These are phyloP conservation scores for Artemisia argyi DNA, from an alignment of 129 eudicot species.

Conservation along the genomic window DNA sequence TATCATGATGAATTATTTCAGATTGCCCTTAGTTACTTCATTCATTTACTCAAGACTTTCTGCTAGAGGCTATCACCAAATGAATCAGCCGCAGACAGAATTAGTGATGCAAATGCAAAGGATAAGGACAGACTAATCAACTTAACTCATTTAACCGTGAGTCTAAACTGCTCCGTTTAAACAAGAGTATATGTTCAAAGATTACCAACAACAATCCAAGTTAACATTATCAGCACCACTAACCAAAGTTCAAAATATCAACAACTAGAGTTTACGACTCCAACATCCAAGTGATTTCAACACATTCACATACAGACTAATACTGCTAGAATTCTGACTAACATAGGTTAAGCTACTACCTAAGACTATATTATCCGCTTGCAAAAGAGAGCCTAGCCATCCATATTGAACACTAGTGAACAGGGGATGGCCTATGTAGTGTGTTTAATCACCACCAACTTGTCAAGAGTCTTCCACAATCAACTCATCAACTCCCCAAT, in stretches of 20 bases:
- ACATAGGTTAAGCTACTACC: not conserved
- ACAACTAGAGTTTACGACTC: conserved; percentile 10
- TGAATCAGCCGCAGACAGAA: too few species aligned
- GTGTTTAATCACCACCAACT: conserved; percentile 46
- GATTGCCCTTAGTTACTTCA: too few species aligned
- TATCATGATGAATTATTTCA: too few species aligned
- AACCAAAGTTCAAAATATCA: not conserved
- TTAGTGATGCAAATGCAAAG: too few species aligned
- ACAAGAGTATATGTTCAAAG: too few species aligned
- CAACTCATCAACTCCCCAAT: conserved; percentile 96
- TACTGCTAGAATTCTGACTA: conserved; percentile 4
- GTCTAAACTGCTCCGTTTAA: too few species aligned
- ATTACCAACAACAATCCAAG: too few species aligned
- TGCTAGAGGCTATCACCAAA: too few species aligned
- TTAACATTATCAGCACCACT: too few species aligned
- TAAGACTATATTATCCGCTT: not conserved
- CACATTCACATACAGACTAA: conserved; percentile 13
- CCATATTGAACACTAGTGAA: conserved; percentile 31
- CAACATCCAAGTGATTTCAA: conserved; percentile 3
- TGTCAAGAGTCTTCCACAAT: conserved; percentile 98
- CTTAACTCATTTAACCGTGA: too few species aligned
- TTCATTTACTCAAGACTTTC: too few species aligned
- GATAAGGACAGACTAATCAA: too few species aligned
- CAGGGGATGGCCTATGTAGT: not conserved
- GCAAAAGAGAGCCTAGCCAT: not conserved